Percentiles rank a stretch among this genome's conserved stretches.
phyloP scores from a whole-genome alignment of 2,329 filamentous ascomycete species.

The Scolecobasidium constrictum region DNA sequence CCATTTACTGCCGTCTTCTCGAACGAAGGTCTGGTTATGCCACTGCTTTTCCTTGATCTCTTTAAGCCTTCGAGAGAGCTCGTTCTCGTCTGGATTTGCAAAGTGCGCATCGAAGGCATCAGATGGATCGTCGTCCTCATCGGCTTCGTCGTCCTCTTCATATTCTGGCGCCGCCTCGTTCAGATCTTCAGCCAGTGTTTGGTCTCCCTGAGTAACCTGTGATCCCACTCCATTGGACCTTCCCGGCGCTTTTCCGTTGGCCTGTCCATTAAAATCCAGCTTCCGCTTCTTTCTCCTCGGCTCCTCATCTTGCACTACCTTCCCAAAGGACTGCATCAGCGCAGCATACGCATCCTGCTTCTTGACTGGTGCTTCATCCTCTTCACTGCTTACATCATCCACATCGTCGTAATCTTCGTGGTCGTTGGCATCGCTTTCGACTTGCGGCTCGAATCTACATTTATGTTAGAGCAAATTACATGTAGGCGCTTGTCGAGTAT shows the following conservation, averaged over 20 bases:
- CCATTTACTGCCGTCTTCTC: constrained; percentile 12
- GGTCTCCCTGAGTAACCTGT: constrained; percentile 11
- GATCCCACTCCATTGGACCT: constrained; percentile 4
- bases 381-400: constrained; percentile 13
- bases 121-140: constrained; percentile 29
- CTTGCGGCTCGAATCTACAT: constrained; percentile 4
- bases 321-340: constrained; percentile 44
- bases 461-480: not conserved
- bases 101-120: constrained; percentile 82
- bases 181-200: constrained; percentile 10
- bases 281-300: constrained; percentile 44
- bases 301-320: constrained; percentile 27
- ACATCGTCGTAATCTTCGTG: not conserved
- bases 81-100: constrained; percentile 51
- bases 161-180: constrained; percentile 20
- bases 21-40: constrained; percentile 25
- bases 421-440: constrained; percentile 1
- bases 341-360: constrained; percentile 36
- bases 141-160: constrained; percentile 39
- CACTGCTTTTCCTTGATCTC: constrained; percentile 38
- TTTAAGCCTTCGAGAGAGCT: constrained; percentile 42
- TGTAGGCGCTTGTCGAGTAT: constrained; percentile 12
- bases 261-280: constrained; percentile 20
- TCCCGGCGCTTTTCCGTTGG: constrained; percentile 8
- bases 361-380: constrained; percentile 17